Evolutionary conservation across 139 green algal genomes (phyloP).

Genomic region (Spirogloea muscicola): DNA sequence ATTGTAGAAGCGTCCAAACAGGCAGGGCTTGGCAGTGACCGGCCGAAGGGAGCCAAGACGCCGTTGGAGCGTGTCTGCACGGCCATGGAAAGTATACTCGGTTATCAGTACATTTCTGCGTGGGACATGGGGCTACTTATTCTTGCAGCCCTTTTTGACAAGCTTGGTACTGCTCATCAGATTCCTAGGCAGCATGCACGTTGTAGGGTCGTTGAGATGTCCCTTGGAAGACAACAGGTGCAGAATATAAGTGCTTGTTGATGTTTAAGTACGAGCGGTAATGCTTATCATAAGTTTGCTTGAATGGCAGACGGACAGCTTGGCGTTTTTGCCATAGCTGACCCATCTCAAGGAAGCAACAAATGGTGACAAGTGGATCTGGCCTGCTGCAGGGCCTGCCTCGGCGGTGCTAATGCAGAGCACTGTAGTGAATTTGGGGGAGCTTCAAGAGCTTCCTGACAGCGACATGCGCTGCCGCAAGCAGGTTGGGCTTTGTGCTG

Average conservation of each 20-base stretch:
- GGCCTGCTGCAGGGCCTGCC: neutral
- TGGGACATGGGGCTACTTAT: constrained; percentile 71
- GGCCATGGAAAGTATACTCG: constrained; percentile 62
- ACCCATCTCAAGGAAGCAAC: no score
- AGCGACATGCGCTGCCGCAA: constrained; percentile 12
- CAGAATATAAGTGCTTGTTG: no score
- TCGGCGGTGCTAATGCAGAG: neutral
- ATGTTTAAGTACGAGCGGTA: no score
- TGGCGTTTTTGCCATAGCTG: no score
- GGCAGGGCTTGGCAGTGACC: neutral
- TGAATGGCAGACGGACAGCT: no score
- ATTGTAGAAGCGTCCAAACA: constrained; percentile 16
- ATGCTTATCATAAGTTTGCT: no score
- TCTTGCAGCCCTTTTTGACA: constrained; percentile 22
- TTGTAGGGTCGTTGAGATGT: no score
- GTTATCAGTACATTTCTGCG: constrained; percentile 55
- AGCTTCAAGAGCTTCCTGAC: neutral
- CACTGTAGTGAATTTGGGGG: neutral
- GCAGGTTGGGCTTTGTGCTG: neutral
- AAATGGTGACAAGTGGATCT: neutral
- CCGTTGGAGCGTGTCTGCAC: constrained; percentile 59
- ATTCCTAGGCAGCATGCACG: no score
- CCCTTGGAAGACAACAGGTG: no score
- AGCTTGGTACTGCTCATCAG: no score
- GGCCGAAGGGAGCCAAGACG: neutral